Evolutionary conservation across 2,329 filamentous ascomycete genomes (phyloP), one percentile per base, ranked within the genome.

Genomic region (Thelonectria discophora): DNA sequence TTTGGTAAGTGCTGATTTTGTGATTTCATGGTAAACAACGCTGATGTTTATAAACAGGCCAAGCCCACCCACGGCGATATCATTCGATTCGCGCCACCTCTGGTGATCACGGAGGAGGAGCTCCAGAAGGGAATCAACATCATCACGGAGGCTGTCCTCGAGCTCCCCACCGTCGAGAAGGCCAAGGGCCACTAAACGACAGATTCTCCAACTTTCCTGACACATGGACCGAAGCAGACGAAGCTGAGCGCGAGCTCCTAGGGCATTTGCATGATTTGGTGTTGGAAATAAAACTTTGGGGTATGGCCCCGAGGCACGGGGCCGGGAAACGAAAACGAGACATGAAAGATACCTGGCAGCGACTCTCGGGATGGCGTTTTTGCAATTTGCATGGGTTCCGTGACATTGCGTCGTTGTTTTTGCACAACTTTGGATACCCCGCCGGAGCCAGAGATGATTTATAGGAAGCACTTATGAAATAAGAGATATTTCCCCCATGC

Each of bases 51-150:
- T 21, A 15, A 17, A 39, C 76, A 97, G 93, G 95, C 95, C 72
- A 99, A 99, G 86, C 95, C 95, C 30, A 99, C 95, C 7, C 95
- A 99, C 79, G 90, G 97, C 74, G 97, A 98, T 79, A 98, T 99
- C 77, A 99, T 99, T 76, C 91, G 95, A 60, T 90, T 99, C 64
- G 95, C 95, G n/a, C 95, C 95, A 48, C 95, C 95, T 18, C 83
- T 99, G 56, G 93, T 99, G 67, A 98, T 99, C 73, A 93, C 90
- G 24, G 93, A 98, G 74, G 86, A 90, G 62, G 88, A 99, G 80
- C 90, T 99, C 68, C 84, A 88, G 69, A 86, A 88, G 74, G 90
- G 94, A 1, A 77, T 98, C 56, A 77, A 77, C 54, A 94, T 95
- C 73, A 97, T 99, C 74, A 85, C 88, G 64, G 89, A 94, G 74